Conservation (phyloP, 352 stramenopile species). For the Phytophthora cactorum region DNA sequence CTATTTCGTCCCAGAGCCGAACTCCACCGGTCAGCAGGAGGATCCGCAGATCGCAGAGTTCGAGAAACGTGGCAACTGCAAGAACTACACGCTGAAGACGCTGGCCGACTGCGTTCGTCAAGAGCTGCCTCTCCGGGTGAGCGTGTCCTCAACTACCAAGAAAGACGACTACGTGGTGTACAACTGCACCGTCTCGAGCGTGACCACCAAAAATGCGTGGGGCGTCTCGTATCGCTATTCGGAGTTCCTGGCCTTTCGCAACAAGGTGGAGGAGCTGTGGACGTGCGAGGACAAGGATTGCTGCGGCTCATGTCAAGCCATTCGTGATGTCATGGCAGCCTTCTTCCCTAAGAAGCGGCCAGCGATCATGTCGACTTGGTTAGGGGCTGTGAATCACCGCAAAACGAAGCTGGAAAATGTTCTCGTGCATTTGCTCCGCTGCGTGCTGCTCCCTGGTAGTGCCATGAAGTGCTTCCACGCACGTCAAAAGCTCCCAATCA, state of each 20-base stretch:
- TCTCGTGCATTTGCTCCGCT: constrained; percentile 65
- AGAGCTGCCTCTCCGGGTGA: constrained; percentile 57
- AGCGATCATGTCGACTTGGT: constrained; percentile 48
- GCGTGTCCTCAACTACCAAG: constrained; percentile 42
- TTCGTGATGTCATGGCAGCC: constrained; percentile 63
- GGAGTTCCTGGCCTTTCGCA: constrained; percentile 68
- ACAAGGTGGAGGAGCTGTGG: constrained; percentile 57
- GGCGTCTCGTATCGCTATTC: constrained; percentile 68
- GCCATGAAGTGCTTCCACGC: constrained; percentile 75
- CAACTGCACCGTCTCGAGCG: constrained; percentile 52
- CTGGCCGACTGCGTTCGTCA: constrained; percentile 47
- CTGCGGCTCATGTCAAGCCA: constrained; percentile 67
- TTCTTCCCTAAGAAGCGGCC: constrained; percentile 73
- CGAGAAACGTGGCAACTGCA: constrained; percentile 43
- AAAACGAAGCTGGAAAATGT: constrained; percentile 71
- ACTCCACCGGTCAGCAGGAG: constrained; percentile 19
- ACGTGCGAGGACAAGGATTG: constrained; percentile 64
- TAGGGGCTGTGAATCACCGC: constrained; percentile 44
- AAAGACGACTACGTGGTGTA: constrained; percentile 64
- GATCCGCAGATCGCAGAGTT: constrained; percentile 29
- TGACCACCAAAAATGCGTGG: constrained; percentile 57
- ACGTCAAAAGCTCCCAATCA: constrained; percentile 48
- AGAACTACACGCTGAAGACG: constrained; percentile 58
- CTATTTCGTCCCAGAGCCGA: constrained; percentile 41
- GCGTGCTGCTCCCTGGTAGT: constrained; percentile 63